Base-by-base conservation (phyloP, 2,329 filamentous ascomycete genomes). In the Xylariaceae sp. region DNA sequence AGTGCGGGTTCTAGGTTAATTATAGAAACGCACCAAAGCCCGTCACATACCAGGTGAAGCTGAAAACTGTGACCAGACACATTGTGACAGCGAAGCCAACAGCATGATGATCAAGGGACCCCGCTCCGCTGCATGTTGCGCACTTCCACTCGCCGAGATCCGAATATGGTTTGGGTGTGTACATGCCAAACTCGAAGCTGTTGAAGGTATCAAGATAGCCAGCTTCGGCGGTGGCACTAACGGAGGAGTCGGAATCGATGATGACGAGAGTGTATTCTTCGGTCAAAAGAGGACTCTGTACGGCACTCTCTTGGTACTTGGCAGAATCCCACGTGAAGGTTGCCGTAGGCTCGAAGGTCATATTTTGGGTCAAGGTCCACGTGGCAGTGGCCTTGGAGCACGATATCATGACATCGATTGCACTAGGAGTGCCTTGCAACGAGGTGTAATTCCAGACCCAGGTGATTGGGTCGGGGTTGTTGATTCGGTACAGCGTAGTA, bases 391-490 rank as follows among this genome's bases (percentile, higher is more conserved):
- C 74, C 7, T 60, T 60, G 31, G 72, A 73, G 65, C 76, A 80
- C 49, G 74, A 77, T 26, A 79, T 67, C 43, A 81, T 60, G 12
- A 84, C 66, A 49, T 84, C 78, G 43, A 85, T 56, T 31, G 78
- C 79, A 3, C 75, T 79, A 2, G 81, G 81, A 1, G 68, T 74
- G 19, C 65, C 77, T 41, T 71, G 66, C 22, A 85, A 60, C 34
- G 73, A 73, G 3, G 81, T 84, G 65, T 83, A 84, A 64, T 83
- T 83, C 79, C 79, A 85, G 35, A 64, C 71, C 62, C 76, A 79
- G 12, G 78, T 83, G 33, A 82, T 65, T 34, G 67, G 67, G 54
- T 55, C 55, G 9, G 49, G 47, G 43, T 81, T 72, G 46, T 76
- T 74, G 46, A 83, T 78, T 55, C 78, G 78, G 69, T 77, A 82